phyloP scores from a whole-genome alignment of 2,329 filamentous ascomycete genomes.

The Bipolaris bicolor region DNA sequence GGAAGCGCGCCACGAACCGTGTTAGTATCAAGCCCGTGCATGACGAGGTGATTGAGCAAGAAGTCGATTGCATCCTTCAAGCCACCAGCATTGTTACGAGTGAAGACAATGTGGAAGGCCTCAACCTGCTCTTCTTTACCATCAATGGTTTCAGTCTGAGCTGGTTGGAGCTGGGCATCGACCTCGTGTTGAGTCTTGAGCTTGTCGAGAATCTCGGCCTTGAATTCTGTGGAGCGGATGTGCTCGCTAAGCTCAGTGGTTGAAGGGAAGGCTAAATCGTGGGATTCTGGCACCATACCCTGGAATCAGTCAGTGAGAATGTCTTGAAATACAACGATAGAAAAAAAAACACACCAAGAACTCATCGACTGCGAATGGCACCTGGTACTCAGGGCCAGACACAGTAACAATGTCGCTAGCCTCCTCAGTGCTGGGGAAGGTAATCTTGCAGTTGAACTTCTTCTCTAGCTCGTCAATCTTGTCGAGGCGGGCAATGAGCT shows the following conservation, averaged over 20 bases:
- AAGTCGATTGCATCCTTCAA: conserved; percentile 97
- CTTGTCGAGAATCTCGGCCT: conserved; percentile 78
- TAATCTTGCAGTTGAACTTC: conserved; percentile 99
- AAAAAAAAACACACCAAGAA: conserved; percentile 67
- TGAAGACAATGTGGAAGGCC: conserved; percentile 68
- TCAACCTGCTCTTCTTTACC: conserved; percentile 53
- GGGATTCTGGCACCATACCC: conserved; percentile 97
- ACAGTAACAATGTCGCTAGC: conserved; percentile 96
- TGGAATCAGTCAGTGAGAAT: conserved; percentile 51
- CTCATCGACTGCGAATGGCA: conserved; percentile 94
- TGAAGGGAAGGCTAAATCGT: conserved; percentile 84
- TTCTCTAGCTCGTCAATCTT: conserved; percentile 96
- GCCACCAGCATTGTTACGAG: conserved; percentile 94
- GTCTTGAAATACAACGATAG: neutral
- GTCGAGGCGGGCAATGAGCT: conserved; percentile 83
- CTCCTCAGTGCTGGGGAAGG: conserved; percentile 96
- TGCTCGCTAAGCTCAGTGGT: conserved; percentile 78
- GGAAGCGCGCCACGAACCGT: conserved; percentile 94
- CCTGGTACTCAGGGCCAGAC: conserved; percentile 96
- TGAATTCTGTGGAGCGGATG: conserved; percentile 81
- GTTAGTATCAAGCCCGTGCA: conserved; percentile 80
- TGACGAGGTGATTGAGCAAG: conserved; percentile 82
- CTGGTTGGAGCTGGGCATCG: conserved; percentile 73
- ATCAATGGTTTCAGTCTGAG: conserved; percentile 50
- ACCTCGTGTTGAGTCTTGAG: conserved; percentile 92